Evolutionary conservation across 371 early-diverging fungal species (phyloP), one percentile per base, ranked within the genome.

Genomic region (Blakeslea trispora): DNA sequence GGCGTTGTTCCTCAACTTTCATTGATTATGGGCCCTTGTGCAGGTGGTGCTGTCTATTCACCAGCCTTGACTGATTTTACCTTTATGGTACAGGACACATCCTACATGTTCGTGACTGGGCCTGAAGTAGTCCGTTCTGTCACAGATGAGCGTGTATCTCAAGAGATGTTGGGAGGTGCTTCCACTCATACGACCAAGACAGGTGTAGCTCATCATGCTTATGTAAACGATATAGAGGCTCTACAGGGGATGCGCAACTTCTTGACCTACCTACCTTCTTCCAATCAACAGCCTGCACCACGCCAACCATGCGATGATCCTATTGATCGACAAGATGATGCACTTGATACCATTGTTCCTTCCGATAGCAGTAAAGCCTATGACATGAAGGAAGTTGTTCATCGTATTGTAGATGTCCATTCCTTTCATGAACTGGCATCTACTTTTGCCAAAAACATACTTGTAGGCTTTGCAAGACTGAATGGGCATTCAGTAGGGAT

Each of bases 81-180:
- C 0, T 94, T 96, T 63, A 97, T 97, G 98, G 96, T 97, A 7
- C 83, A 89, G 19, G 94, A 94, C 64, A 91, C 94, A 2, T 96
- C 96, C n/a, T 91, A 95, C 71, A 85, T 97, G 63, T 97, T 96
- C 76, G 98, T 97, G 45, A 97, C 98, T 4, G 98, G 98, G 10
- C 98, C 98, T 3, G 96, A 95, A 31, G 98, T 97, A 5, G 96
- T 97, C 64, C 94, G 92, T 81, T 91, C 94, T 5, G 96, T 97
- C 50, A 94, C 94, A 31, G 94, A 94, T 75, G 98, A 97, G 67
- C 75, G 79, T 13, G 96, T 97, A 11, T 91, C 93, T n/a, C 96
- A 96, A 65, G 97, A 97, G 69, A 91, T 89, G 54, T 83, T 97
- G 17, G 98, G 98, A 41, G 98, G 98, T n/a, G 94, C 97, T 22